Evolutionary conservation across 768 basidiomycete genomes (phyloP).

Genomic region (Suillus clintonianus): DNA sequence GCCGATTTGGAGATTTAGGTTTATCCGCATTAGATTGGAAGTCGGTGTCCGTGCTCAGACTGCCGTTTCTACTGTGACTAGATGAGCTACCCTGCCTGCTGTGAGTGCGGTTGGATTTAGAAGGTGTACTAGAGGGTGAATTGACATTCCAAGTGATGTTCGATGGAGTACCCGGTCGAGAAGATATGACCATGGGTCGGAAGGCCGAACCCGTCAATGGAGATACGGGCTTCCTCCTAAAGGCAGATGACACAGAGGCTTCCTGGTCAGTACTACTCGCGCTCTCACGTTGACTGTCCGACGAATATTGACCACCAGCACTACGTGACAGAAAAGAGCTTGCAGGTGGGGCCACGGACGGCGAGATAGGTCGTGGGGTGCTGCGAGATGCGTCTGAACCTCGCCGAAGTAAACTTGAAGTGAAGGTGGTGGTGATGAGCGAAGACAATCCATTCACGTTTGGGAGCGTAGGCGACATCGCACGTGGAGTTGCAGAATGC

Average conservation of each 20-base stretch:
- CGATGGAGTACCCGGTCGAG: conserved; percentile 63
- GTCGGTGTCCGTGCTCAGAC: conserved; percentile 47
- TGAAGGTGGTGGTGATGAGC: conserved; percentile 37
- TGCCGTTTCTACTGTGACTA: conserved; percentile 58
- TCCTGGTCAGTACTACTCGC: conserved; percentile 41
- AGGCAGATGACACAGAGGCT: conserved; percentile 48
- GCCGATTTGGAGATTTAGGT: conserved; percentile 46
- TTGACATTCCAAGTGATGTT: conserved; percentile 69
- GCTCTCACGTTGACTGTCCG: conserved; percentile 47
- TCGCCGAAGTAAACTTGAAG: conserved; percentile 45
- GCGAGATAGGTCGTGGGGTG: conserved; percentile 51
- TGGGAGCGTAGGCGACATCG: conserved; percentile 61
- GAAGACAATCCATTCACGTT: conserved; percentile 31
- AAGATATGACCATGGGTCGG: conserved; percentile 59
- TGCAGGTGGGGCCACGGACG: conserved; percentile 40
- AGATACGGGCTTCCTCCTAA: conserved; percentile 69
- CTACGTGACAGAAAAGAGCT: conserved; percentile 55
- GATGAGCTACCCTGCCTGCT: conserved; percentile 29
- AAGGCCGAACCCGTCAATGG: conserved; percentile 63
- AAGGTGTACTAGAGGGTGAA: conserved; percentile 31
- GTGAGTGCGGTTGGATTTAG: conserved; percentile 28
- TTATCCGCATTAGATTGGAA: conserved; percentile 29
- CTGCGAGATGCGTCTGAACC: conserved; percentile 58
- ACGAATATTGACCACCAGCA: conserved; percentile 66
- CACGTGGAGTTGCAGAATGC: conserved; percentile 73